Evolutionary conservation across 352 stramenopile species (phyloP).

Genomic region (Phytophthora boehmeriae): DNA sequence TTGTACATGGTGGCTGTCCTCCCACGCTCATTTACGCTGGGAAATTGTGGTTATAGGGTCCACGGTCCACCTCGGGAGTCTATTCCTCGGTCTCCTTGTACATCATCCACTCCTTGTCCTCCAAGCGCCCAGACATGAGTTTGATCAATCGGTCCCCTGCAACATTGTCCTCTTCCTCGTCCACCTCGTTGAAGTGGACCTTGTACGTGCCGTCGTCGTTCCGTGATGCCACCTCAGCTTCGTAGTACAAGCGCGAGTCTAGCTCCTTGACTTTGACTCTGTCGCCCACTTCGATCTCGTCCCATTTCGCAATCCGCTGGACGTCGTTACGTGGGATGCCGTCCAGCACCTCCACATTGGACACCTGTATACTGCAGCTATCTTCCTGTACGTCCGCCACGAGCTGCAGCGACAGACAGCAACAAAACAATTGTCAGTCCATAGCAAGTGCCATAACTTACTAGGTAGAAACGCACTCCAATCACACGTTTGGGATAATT

Average conservation of each 20-base stretch:
- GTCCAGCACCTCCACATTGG: constrained; percentile 49
- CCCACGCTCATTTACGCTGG: constrained; percentile 5
- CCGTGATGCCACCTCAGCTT: constrained; percentile 53
- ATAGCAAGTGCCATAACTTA: too few species aligned
- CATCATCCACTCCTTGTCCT: constrained; percentile 80
- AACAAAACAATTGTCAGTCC: constrained; percentile 8
- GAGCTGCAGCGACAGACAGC: constrained; percentile 30
- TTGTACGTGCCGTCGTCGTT: constrained; percentile 68
- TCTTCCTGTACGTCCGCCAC: constrained; percentile 53
- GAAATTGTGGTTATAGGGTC: not conserved
- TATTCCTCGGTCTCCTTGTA: constrained; percentile 56
- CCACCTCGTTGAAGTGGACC: constrained; percentile 65
- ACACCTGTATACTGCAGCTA: constrained; percentile 61
- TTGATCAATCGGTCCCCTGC: constrained; percentile 54
- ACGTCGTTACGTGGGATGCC: constrained; percentile 45
- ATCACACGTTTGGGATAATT: constrained; percentile 60
- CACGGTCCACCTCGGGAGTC: not conserved
- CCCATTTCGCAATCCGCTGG: constrained; percentile 65
- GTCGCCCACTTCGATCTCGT: constrained; percentile 67
- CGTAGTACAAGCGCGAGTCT: constrained; percentile 62
- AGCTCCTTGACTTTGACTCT: constrained; percentile 73
- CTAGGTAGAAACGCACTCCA: constrained; percentile 49
- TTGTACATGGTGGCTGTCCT: constrained; percentile 27
- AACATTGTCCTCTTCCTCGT: constrained; percentile 57
- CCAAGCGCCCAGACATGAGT: constrained; percentile 67